Evolutionary conservation across 495 filamentous ascomycete genomes (phyloP), one percentile per base, ranked within the genome.

Genomic region (Cercophora newfieldiana): DNA sequence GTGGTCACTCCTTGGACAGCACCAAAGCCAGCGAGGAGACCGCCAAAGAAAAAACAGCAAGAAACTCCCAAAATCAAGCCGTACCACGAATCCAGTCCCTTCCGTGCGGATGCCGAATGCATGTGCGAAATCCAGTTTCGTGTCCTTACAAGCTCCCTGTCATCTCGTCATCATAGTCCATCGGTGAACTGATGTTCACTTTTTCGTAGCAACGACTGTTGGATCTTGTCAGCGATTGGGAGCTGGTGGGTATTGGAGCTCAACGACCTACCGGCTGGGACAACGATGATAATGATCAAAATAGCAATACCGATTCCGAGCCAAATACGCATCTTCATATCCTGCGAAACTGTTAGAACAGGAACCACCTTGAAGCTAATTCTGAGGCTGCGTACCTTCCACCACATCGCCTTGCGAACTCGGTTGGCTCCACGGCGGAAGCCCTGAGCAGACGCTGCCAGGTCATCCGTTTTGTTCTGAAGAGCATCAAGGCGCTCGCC

Each of bases 251-350:
- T 44, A 44, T 44, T 16, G 10, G 37, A 44, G 2, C 4, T 14
- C 2, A 14, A 14, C 14, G 64, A 75, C 84, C 69, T 87, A 95
- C 94, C 91, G 66, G 89, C 82, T 57, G 92, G 93, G 63, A 97
- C 89, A 72, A 97, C 93, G 74, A 99, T 97, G 74, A 99, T 86
- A 62, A 97, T 80, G 63, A 98, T 83, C 67, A 98, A 80, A 60
- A 97, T 82, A 71, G 97, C 89, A 78, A 98, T 89, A 65, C 91
- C 94, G 63, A 89, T 83, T 65, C 93, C 90, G 72, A 99, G 82
- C 78, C 93, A 98, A 81, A 97, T 95, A 73, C 94, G 88, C 95
- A 98, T 99, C 86, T 97, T 97, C 93, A 98, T 97, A 78, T 99
- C 94, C 86, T 76, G 51, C 21, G 31, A 2, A 26, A 19, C 2